A percentile compares a stretch with the other conserved stretches of the same genome.
These are phyloP conservation scores for Rhododendron ovatum DNA, from an alignment of 148 eudicot species.

Conservation along the genomic window DNA sequence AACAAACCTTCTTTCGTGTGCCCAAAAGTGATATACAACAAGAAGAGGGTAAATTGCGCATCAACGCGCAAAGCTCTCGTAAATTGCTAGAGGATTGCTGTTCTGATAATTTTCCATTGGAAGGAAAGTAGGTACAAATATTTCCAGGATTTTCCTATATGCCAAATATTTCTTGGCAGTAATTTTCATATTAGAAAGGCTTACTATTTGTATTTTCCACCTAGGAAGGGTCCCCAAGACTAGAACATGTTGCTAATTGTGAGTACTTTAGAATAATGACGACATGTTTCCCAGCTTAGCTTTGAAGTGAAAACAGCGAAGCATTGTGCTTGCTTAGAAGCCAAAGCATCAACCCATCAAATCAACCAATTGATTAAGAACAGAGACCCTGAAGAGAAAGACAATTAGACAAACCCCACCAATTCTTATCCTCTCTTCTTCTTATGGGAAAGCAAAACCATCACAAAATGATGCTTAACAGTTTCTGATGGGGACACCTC, in stretches of 20 bases:
- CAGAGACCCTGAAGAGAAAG: neutral
- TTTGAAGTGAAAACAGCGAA: slow-evolving; percentile 14
- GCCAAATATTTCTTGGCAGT: neutral
- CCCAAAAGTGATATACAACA: too few species aligned
- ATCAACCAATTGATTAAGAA: slow-evolving; percentile 12
- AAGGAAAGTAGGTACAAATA: neutral
- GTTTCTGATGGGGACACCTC: slow-evolving; percentile 11
- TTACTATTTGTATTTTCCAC: neutral
- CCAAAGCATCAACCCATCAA: slow-evolving; percentile 19
- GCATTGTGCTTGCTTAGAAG: slow-evolving; percentile 18
- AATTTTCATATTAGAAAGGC: neutral
- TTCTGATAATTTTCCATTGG: neutral
- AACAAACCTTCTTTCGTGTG: too few species aligned
- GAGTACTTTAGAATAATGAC: neutral
- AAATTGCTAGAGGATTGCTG: neutral
- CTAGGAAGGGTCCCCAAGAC: neutral
- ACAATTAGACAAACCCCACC: slow-evolving; percentile 5
- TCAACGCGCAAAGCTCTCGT: too few species aligned
- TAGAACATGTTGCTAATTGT: neutral
- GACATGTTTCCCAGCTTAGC: neutral
- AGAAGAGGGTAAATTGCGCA: too few species aligned
- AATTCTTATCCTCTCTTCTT: neutral
- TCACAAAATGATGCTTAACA: neutral
- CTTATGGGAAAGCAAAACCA: neutral
- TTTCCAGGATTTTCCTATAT: neutral